A percentile compares a stretch with the other conserved stretches of the same genome.
Evolutionary conservation across 2,329 filamentous ascomycete genomes (phyloP).

Genomic region (Colletotrichum cuscutae): DNA sequence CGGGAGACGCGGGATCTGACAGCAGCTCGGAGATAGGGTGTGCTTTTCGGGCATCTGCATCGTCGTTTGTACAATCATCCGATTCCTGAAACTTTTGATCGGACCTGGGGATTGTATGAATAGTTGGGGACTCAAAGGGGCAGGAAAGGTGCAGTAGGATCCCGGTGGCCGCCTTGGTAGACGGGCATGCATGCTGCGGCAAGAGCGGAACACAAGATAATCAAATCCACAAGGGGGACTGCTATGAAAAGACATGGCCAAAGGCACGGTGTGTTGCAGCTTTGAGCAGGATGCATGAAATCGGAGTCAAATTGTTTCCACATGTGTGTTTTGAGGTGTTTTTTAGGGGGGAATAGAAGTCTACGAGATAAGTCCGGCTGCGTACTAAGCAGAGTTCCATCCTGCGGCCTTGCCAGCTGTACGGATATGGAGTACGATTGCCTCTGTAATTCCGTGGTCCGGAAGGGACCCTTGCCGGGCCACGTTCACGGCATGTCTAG

Average conservation of each 20-base stretch:
- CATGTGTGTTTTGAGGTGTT: neutral
- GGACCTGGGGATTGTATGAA: neutral
- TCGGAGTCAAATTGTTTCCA: neutral
- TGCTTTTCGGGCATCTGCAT: neutral
- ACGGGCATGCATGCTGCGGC: neutral
- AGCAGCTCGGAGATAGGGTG: neutral
- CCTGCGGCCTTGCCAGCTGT: neutral
- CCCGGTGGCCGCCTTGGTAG: neutral
- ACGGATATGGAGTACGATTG: too few species aligned
- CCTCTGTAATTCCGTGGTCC: neutral
- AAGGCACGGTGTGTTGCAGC: neutral
- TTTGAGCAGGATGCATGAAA: neutral
- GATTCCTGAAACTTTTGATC: neutral
- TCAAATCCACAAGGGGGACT: neutral
- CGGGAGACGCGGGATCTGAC: slow-evolving; percentile 7
- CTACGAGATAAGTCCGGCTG: slow-evolving; percentile 17
- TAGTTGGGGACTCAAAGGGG: neutral
- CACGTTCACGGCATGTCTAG: neutral
- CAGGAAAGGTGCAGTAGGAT: neutral
- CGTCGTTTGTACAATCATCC: neutral
- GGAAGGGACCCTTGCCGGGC: neutral
- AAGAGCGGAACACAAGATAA: neutral
- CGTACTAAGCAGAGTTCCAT: neutral
- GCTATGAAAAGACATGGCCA: neutral
- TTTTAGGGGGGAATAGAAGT: neutral